Conservation (phyloP, 2,329 filamentous ascomycete genomes). For the Microdochium bolleyi region DNA sequence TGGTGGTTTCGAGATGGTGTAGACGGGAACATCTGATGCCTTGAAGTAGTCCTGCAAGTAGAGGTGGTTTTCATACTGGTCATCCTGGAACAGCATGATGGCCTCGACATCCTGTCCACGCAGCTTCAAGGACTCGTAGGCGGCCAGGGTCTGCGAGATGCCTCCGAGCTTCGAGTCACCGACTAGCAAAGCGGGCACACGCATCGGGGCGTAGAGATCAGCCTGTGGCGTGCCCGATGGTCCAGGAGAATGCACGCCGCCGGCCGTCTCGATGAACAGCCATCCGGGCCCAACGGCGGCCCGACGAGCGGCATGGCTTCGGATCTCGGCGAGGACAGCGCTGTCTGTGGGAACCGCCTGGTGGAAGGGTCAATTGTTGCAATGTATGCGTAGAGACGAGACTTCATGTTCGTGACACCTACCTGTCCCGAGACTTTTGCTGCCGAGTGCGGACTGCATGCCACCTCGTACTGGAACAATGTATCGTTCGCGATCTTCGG, state of each 20-base stretch:
- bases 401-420: not conserved
- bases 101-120: slow-evolving; percentile 70
- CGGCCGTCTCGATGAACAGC: slow-evolving; percentile 72
- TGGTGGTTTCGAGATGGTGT: slow-evolving; percentile 54
- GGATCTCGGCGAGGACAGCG: slow-evolving; percentile 39
- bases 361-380: slow-evolving; percentile 4
- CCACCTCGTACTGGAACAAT: slow-evolving; percentile 64
- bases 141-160: slow-evolving; percentile 72
- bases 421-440: slow-evolving; percentile 39
- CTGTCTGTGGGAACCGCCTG: slow-evolving; percentile 35
- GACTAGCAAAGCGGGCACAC: slow-evolving; percentile 66
- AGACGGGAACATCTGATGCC: slow-evolving; percentile 36
- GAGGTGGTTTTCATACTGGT: slow-evolving; percentile 56
- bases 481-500: slow-evolving; percentile 40
- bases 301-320: slow-evolving; percentile 32
- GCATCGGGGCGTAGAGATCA: slow-evolving; percentile 66
- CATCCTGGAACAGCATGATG: slow-evolving; percentile 61
- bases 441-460: slow-evolving; percentile 73
- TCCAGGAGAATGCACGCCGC: slow-evolving; percentile 71
- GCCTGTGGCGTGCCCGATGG: slow-evolving; percentile 71
- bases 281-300: slow-evolving; percentile 39
- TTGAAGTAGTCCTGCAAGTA: slow-evolving; percentile 63
- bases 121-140: slow-evolving; percentile 70
- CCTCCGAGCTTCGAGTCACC: slow-evolving; percentile 71
- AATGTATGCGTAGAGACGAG: not conserved